Evolutionary conservation across 345 rosid species (phyloP).

Genomic region (Boechera divaricarpa): DNA sequence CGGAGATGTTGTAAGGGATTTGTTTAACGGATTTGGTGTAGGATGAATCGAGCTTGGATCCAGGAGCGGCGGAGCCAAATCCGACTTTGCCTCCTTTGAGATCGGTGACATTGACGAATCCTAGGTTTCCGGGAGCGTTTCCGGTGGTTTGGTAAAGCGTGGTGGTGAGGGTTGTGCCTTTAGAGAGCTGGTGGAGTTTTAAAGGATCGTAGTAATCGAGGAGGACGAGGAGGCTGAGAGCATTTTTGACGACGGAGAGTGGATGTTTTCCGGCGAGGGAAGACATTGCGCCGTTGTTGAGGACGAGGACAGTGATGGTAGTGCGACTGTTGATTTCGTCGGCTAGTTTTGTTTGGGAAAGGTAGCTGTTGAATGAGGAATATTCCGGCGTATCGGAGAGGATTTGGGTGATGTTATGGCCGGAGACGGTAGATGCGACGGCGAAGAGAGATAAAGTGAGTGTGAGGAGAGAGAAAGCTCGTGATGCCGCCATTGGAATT

Average conservation of each 20-base stretch:
- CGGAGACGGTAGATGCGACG: constrained; percentile 10
- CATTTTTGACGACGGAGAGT: constrained; percentile 73
- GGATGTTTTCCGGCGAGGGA: constrained; percentile 66
- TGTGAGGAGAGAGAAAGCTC: background rate
- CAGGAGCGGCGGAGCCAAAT: constrained; percentile 76
- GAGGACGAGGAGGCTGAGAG: constrained; percentile 72
- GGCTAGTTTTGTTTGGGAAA: constrained; percentile 70
- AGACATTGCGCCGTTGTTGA: constrained; percentile 80
- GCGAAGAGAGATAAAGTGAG: background rate
- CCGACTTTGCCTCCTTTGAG: constrained; percentile 88
- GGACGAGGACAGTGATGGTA: constrained; percentile 79
- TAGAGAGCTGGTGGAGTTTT: constrained; percentile 82
- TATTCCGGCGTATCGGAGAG: constrained; percentile 67
- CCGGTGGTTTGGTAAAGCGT: constrained; percentile 97
- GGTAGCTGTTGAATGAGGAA: constrained; percentile 72
- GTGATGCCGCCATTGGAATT: constrained; percentile 30
- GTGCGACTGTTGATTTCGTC: constrained; percentile 89
- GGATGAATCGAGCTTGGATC: constrained; percentile 78
- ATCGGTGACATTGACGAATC: constrained; percentile 88
- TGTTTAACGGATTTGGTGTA: constrained; percentile 75
- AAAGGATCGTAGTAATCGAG: constrained; percentile 83
- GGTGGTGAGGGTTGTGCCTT: constrained; percentile 72
- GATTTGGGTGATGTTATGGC: constrained; percentile 60
- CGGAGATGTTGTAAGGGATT: constrained; percentile 83
- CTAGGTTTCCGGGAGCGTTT: constrained; percentile 74